Evolutionary conservation across 1,284 basidiomycete species (phyloP), one percentile per base, ranked within the genome.

Genomic region (Sphaerobolus stellatus): DNA sequence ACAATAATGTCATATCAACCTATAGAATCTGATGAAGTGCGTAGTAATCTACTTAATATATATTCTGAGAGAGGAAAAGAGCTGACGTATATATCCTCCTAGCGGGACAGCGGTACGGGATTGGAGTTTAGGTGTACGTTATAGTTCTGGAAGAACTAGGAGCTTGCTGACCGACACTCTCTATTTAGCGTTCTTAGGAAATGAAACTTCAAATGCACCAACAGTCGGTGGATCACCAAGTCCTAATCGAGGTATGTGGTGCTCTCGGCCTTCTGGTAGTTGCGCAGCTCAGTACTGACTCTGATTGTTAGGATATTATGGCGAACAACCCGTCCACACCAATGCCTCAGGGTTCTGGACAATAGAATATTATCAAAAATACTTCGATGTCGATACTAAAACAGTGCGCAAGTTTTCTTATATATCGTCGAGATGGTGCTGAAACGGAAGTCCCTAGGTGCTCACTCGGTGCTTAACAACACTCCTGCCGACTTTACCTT

Each of bases 311-410:
- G 83, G 81, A 28, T 83, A 84, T 61, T 66, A 48, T 81, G 27
- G 65, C 78, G 63, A 82, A 78, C 64, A 75, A 71, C 56, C 71
- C 69, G n/a, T 69, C n/a, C n/a, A n/a, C 64, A 41, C 66, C 59
- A 71, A 72, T 11, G 59, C 73, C 8, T 69, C 76, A 3, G 80
- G 81, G 1, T 89, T 90, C 70, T 91, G 87, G 88, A 81, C 79
- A 25, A 64, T 90, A 29, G 88, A 91, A 56, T 88, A 88, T 66
- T 91, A 90, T 64, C 88, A 90, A 61, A 75, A 80, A 5, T 89
- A 89, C 69, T 92, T 92, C 60, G 89, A 92, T 56, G 79, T 92
- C 20, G 89, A 91, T 69, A 92, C 90, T 0, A 78, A 80, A 58
- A 88, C 80, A 1, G 86, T 86, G 51, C 46, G 76, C 63, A 25